phyloP scores from a whole-genome alignment of 805 yeast genomes.

The Starmerella scarabaei region DNA sequence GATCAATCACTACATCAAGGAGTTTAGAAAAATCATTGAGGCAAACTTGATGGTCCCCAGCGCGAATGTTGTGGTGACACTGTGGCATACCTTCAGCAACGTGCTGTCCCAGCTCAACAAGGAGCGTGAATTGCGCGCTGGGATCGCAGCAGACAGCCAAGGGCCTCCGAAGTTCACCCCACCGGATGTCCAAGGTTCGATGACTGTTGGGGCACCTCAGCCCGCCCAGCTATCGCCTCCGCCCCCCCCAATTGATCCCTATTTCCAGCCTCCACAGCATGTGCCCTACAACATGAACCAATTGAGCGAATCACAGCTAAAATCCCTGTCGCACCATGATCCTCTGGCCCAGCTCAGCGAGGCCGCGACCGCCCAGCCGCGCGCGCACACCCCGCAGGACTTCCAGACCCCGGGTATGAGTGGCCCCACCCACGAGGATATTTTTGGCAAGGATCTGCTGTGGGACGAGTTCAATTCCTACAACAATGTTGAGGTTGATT shows the following conservation, averaged over 20 bases:
- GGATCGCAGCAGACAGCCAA: not conserved
- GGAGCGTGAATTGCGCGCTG: not conserved
- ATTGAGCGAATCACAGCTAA: too few species aligned
- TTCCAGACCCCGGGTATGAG: not conserved
- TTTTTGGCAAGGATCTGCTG: not conserved
- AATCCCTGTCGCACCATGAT: not conserved
- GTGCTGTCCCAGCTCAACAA: conserved; percentile 11
- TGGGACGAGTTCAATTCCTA: conserved; percentile 11
- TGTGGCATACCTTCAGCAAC: conserved; percentile 12
- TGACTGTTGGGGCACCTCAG: not conserved
- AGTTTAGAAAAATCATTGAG: conserved; percentile 1
- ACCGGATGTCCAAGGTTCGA: not conserved
- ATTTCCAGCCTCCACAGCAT: not conserved
- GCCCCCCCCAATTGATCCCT: not conserved
- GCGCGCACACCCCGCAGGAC: too few species aligned
- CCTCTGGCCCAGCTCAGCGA: not conserved
- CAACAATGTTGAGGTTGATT: conserved; percentile 1
- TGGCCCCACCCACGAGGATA: not conserved
- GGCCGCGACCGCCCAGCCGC: not conserved
- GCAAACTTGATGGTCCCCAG: not conserved
- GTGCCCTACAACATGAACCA: too few species aligned
- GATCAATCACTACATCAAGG: conserved; percentile 12
- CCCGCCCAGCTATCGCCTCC: not conserved
- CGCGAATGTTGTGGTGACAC: conserved; percentile 1
- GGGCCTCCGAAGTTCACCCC: not conserved